Base-by-base conservation (phyloP, 2,329 filamentous ascomycete species). In the Pyricularia grisea region DNA sequence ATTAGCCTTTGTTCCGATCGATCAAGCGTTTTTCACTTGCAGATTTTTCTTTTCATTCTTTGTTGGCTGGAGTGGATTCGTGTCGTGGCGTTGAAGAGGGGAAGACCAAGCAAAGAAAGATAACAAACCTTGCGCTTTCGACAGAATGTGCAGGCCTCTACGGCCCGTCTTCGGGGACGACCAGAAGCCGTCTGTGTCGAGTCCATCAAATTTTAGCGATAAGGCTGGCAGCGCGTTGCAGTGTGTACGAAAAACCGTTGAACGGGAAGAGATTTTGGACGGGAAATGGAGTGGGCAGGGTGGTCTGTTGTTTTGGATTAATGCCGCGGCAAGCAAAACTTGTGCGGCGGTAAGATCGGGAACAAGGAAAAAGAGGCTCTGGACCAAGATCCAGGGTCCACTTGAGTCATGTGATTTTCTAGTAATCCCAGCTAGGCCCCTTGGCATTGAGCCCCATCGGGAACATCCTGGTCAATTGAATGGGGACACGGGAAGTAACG, bases 121-220 rank as follows among this genome's bases (percentile, higher is more conserved):
- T 50, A 30, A 27, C 66, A 9, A 68, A 68, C 69, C 69, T 70
- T 70, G 14, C 69, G 65, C 27, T 64, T 30, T 11, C 69, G 64
- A 58, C 69, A 70, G 27, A 70, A 70, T 1, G 63, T 67, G 33
- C 69, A 70, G 14, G 69, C 69, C 60, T 36, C 64, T 28, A 61
- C 58, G 31, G 69, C 69, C 23, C 69, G 20, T 17, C 65, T 33
- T n/a, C 64, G 42, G 20, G 42, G 42, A 6, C 42, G 42, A 20
- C 42, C 42, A 50, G 42, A n/a, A 9, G 42, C 42, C 42, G 42
- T 50, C 42, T 20, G 42, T n/a, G 42, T 50, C 17, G 42, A 50
- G 7, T 50, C 42, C 42, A 50, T 50, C 42, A n/a, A 50, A n/a
- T n/a, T 20, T n/a, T 50, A n/a, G 4, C 7, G 42, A n/a, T 50